Evolutionary conservation across 2,329 filamentous ascomycete species (phyloP), one percentile per base, ranked within the genome.

Genomic region (Arthrobotrys megalospora): DNA sequence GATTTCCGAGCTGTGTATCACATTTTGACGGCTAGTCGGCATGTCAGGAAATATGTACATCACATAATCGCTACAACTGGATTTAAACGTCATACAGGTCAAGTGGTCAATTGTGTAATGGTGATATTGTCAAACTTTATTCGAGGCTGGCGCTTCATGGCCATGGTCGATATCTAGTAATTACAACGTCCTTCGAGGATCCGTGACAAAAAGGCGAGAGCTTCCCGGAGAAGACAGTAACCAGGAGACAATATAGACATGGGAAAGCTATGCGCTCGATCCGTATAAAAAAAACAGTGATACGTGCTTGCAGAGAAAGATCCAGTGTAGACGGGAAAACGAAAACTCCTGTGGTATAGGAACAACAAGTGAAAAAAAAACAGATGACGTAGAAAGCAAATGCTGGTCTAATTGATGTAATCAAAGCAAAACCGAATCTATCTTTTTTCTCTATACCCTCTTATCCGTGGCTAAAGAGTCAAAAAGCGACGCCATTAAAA

Each of bases 401-500:
- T 72, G 73, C 73, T 71, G 38, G 38, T 78, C 75, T 78, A 77
- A 45, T 11, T 32, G 16, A 32, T 53, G 6, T 47, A 67, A 52
- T 28, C 12, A 2, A 34, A 63, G 12, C 60, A 66, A 62, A 43
- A 34, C 45, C 68, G 24, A 60, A 14, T 77, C 73, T 77, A 77
- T 77, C 66, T 77, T 50, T 77, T 77, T 77, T 77, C 45, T 77
- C 73, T 77, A 77, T 77, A 77, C 73, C 73, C 55, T 70, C 58
- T 77, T 66, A 14, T 70, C 60, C 66, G 41, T 48, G 47, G 45
- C 24, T 70, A 58, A 73, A 28, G 60, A 66, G 43, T 50, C 58
- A 62, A 68, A 69, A 38, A 16, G 50, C 36, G 32, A 55, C 7
- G 43, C 47, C 47, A 68, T 68, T 76, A 68, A 60, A 65, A 68